Conservation (phyloP, 1,284 basidiomycete genomes). For the Trichosporon coremiiforme region DNA sequence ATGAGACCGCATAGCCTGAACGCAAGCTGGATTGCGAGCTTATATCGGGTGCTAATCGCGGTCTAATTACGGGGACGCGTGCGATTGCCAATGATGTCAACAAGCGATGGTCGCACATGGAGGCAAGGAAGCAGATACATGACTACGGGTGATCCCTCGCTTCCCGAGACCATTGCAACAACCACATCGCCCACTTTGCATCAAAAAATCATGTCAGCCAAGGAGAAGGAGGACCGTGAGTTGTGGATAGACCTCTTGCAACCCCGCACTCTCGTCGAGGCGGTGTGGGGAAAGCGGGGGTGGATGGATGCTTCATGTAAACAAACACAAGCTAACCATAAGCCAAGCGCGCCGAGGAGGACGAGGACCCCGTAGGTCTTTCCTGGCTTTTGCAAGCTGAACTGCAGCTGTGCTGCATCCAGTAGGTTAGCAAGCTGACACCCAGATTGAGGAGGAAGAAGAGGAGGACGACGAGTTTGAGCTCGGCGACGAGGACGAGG, state of each 20-base stretch:
- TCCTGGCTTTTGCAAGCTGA: too few species aligned
- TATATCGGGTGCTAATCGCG: not conserved
- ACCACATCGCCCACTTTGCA: slow-evolving; percentile 1
- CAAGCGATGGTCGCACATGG: not conserved
- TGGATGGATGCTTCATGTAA: not conserved
- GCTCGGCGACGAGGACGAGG: slow-evolving; percentile 30
- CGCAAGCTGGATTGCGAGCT: too few species aligned
- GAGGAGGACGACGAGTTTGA: slow-evolving; percentile 24
- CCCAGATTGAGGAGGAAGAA: slow-evolving; percentile 26
- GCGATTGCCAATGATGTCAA: slow-evolving; percentile 15
- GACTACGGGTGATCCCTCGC: not conserved
- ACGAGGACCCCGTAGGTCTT: not conserved
- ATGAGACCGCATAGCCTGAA: too few species aligned
- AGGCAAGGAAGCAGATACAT: not conserved
- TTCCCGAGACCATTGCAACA: not conserved
- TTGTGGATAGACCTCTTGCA: not conserved
- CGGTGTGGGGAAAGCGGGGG: not conserved
- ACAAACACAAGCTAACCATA: not conserved
- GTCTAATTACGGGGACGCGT: not conserved
- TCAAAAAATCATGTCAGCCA: slow-evolving; percentile 21
- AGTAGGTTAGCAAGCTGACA: too few species aligned
- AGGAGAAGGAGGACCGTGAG: slow-evolving; percentile 26
- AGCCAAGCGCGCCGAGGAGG: not conserved
- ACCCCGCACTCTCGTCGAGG: not conserved
- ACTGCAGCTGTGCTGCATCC: too few species aligned